phyloP scores from a whole-genome alignment of 176 grass and related monocot species.

The Poa annua region DNA sequence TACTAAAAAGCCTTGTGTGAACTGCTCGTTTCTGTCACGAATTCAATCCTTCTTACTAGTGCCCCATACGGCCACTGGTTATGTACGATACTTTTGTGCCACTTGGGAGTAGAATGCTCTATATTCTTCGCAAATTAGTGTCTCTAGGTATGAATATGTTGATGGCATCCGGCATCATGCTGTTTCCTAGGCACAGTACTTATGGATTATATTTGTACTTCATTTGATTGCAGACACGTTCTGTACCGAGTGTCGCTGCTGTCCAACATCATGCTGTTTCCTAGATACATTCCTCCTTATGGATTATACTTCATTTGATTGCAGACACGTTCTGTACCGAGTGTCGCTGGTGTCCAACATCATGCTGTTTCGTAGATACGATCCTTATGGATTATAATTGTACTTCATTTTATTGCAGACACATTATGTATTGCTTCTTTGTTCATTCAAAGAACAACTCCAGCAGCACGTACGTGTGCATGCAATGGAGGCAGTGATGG shows the following conservation, averaged over 20 bases:
- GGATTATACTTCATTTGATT: slow-evolving; percentile 40
- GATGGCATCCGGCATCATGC: neutral
- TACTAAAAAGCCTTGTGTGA: neutral
- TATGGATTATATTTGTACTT: slow-evolving; percentile 33
- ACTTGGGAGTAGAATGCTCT: neutral
- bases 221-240: slow-evolving; percentile 73
- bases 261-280: neutral
- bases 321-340: slow-evolving; percentile 75
- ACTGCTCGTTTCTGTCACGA: neutral
- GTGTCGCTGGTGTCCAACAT: slow-evolving; percentile 9
- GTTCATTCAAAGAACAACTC: slow-evolving; percentile 97
- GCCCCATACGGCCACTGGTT: neutral
- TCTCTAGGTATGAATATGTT: neutral
- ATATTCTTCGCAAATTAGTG: neutral
- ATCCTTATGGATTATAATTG: slow-evolving; percentile 30
- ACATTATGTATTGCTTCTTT: slow-evolving; percentile 89
- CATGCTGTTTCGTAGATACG: neutral
- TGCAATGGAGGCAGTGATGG: slow-evolving; percentile 99
- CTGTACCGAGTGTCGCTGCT: slow-evolving; percentile 38
- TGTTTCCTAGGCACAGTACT: neutral
- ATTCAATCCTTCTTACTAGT: neutral
- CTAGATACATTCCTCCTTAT: neutral
- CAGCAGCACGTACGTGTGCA: slow-evolving; percentile 99
- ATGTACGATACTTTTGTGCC: neutral
- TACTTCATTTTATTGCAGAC: slow-evolving; percentile 54